These are phyloP conservation scores for Candida pseudoglaebosa DNA, from an alignment of 805 yeast genomes.

Conservation along the genomic window DNA sequence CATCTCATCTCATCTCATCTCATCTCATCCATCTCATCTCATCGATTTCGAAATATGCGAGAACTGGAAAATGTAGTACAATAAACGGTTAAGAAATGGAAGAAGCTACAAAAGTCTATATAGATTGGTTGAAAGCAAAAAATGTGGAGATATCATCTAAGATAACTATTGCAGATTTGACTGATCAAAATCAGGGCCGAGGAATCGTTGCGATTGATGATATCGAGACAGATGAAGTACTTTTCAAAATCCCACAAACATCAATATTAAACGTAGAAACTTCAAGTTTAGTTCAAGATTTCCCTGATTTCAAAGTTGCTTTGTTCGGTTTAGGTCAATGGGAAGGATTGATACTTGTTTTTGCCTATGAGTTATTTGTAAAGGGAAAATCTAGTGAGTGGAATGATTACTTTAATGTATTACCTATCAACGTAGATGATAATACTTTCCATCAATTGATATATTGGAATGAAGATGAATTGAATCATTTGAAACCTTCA, in stretches of 20 bases:
- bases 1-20: too few species aligned
- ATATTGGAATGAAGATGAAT: slow-evolving; percentile 72
- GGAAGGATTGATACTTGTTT: slow-evolving; percentile 69
- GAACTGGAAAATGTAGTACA: too few species aligned
- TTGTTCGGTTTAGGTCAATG: slow-evolving; percentile 56
- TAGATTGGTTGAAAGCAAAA: slow-evolving; percentile 23
- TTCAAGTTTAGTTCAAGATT: slow-evolving; percentile 38
- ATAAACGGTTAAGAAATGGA: slow-evolving; percentile 5
- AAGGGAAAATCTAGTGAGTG: slow-evolving; percentile 51
- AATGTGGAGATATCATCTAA: slow-evolving; percentile 52
- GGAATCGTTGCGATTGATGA: slow-evolving; percentile 65
- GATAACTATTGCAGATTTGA: slow-evolving; percentile 56
- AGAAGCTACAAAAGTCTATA: slow-evolving; percentile 18
- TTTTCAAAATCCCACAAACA: slow-evolving; percentile 66
- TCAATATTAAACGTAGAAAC: slow-evolving; percentile 58
- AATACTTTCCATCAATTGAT: slow-evolving; percentile 60
- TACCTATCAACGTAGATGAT: slow-evolving; percentile 49
- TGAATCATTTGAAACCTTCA: slow-evolving; percentile 61
- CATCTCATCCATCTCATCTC: too few species aligned
- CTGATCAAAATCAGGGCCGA: slow-evolving; percentile 65
- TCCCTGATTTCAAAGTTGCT: slow-evolving; percentile 26
- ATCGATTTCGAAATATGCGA: too few species aligned
- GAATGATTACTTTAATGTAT: slow-evolving; percentile 64
- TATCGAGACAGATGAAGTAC: slow-evolving; percentile 55
- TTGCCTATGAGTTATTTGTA: slow-evolving; percentile 55